Evolutionary conservation across 495 filamentous ascomycete genomes (phyloP).

Genomic region (Penicillium crystallinum): DNA sequence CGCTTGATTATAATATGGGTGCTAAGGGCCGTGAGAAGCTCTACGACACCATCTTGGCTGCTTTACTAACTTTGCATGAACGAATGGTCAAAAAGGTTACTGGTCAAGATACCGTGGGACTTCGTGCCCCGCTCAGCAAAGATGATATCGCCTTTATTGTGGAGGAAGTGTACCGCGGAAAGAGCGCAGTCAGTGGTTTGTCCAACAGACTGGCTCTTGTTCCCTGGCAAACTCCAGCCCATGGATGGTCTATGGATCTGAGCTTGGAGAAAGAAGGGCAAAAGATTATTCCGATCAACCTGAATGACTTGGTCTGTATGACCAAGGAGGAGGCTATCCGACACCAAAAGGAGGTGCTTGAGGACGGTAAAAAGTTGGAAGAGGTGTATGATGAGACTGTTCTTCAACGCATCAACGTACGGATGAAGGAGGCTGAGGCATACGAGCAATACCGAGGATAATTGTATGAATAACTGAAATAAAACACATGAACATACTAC

Average conservation of each 20-base stretch:
- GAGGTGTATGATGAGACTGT: slow-evolving; percentile 66
- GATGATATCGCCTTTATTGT: slow-evolving; percentile 80
- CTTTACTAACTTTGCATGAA: slow-evolving; percentile 71
- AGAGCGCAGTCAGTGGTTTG: slow-evolving; percentile 76
- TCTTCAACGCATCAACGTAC: slow-evolving; percentile 56
- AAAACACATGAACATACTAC: neutral
- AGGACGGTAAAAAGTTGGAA: slow-evolving; percentile 57
- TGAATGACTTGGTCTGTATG: slow-evolving; percentile 84
- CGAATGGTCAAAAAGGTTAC: slow-evolving; percentile 53
- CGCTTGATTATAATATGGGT: slow-evolving; percentile 68
- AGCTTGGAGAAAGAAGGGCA: slow-evolving; percentile 56
- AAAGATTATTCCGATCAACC: slow-evolving; percentile 55
- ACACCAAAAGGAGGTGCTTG: slow-evolving; percentile 79
- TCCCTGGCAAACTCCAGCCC: slow-evolving; percentile 63
- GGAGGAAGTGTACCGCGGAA: slow-evolving; percentile 83
- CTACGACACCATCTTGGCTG: slow-evolving; percentile 73
- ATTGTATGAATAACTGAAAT: neutral
- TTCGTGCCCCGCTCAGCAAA: slow-evolving; percentile 70
- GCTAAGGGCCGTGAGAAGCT: slow-evolving; percentile 82
- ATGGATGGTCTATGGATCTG: slow-evolving; percentile 41
- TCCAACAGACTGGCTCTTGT: slow-evolving; percentile 69
- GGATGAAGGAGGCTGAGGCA: slow-evolving; percentile 56
- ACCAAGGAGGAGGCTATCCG: slow-evolving; percentile 86
- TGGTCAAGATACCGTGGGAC: slow-evolving; percentile 59
- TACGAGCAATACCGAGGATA: slow-evolving; percentile 48